Evolutionary conservation across 2,329 filamentous ascomycete genomes (phyloP).

Genomic region (Clarireedia hainanense): DNA sequence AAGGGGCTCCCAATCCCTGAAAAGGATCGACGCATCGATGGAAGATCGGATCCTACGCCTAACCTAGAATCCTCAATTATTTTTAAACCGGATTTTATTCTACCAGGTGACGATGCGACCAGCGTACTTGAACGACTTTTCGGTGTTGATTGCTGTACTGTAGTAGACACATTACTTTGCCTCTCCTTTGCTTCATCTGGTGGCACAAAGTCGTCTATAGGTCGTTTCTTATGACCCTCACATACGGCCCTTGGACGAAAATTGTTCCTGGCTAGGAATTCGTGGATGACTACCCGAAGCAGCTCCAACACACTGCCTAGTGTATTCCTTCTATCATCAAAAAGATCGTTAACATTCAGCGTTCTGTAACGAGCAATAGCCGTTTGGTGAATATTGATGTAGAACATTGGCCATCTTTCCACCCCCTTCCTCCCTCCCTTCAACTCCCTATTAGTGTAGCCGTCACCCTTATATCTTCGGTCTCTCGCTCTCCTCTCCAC

Average conservation of each 20-base stretch:
- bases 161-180: not conserved
- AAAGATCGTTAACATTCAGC: conserved; percentile 32
- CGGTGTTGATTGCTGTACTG: not conserved
- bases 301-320: conserved; percentile 51
- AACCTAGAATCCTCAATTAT: conserved; percentile 9
- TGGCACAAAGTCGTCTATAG: not conserved
- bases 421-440: conserved; percentile 53
- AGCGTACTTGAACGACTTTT: not conserved
- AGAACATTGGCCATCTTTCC: conserved; percentile 86
- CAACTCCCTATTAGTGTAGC: conserved; percentile 43
- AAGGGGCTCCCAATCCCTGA: conserved; percentile 28
- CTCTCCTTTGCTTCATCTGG: not conserved
- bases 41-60: conserved; percentile 20
- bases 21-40: conserved; percentile 16
- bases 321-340: conserved; percentile 39
- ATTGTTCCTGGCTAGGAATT: conserved; percentile 68
- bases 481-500: conserved; percentile 31
- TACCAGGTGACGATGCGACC: not conserved
- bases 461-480: conserved; percentile 37
- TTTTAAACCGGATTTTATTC: not conserved
- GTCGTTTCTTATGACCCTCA: not conserved
- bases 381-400: conserved; percentile 53
- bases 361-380: not conserved
- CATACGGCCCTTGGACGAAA: conserved; percentile 35
- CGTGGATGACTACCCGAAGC: conserved; percentile 57